A percentile compares a stretch with the other conserved stretches of the same genome.
phyloP scores from a whole-genome alignment of 2,329 filamentous ascomycete genomes.

The Colletotrichum ledebouriae region DNA sequence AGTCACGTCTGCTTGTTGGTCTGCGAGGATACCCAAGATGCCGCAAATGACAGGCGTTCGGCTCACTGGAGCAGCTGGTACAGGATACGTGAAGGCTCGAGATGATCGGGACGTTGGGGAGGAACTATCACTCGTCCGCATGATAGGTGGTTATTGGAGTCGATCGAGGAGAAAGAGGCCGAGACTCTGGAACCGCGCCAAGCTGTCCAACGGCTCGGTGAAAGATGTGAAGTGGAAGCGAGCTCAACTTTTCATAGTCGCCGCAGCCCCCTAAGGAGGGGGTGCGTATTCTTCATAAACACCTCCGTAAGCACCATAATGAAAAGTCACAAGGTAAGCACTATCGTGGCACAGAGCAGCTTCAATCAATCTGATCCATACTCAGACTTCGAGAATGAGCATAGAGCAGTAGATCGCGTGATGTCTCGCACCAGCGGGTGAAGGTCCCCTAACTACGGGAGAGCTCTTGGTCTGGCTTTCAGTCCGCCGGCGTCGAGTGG shows the following conservation, averaged over 20 bases:
- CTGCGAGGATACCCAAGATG: too few species aligned
- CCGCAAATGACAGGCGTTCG: constrained; percentile 9
- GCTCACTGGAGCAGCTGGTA: neutral
- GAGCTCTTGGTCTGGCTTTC: neutral
- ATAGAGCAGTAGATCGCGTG: constrained; percentile 6
- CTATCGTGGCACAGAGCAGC: neutral
- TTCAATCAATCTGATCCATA: neutral
- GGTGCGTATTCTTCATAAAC: too few species aligned
- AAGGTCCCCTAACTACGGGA: constrained; percentile 6
- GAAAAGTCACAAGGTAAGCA: constrained; percentile 2
- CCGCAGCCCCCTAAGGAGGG: too few species aligned
- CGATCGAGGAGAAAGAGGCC: neutral
- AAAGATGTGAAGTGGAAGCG: neutral
- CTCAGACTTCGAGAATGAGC: neutral
- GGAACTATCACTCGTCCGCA: neutral
- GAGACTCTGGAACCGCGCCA: neutral
- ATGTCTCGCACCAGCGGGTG: constrained; percentile 2
- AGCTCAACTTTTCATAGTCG: too few species aligned
- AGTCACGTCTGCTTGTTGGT: too few species aligned
- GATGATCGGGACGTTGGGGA: neutral
- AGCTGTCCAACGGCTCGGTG: constrained; percentile 2
- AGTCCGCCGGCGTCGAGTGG: constrained; percentile 1
- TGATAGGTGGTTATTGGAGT: neutral
- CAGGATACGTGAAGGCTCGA: neutral
- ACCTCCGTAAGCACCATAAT: neutral